Evolutionary conservation across 192 early-diverging fungal genomes (phyloP).

Genomic region (Rhizoclosmatium sp.): DNA sequence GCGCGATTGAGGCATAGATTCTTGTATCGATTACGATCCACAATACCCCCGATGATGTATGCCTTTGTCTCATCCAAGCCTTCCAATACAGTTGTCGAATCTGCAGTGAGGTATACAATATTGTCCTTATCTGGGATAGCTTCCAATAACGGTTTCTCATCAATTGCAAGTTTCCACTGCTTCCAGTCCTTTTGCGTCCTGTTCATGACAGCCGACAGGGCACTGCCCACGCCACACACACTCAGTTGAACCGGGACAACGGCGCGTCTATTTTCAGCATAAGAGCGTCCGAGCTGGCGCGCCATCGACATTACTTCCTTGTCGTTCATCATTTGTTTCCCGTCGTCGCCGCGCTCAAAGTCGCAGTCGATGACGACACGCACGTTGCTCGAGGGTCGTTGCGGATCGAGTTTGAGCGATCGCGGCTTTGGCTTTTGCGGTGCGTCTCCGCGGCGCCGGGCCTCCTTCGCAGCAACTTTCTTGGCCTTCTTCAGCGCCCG

Average conservation of each 20-base stretch:
- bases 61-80: constrained; percentile 75
- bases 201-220: neutral
- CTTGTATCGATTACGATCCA: constrained; percentile 92
- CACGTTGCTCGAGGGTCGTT: constrained; percentile 44
- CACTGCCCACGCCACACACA: constrained; percentile 61
- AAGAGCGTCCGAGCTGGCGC: constrained; percentile 50
- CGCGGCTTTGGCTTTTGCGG: constrained; percentile 43
- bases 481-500: constrained; percentile 39
- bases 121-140: constrained; percentile 52
- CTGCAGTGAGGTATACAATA: constrained; percentile 90
- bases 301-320: constrained; percentile 7
- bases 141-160: neutral
- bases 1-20: constrained; percentile 84
- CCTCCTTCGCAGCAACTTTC: constrained; percentile 16
- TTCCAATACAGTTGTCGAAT: constrained; percentile 75
- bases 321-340: constrained; percentile 22
- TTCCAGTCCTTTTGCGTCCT: constrained; percentile 21
- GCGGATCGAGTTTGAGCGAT: constrained; percentile 27
- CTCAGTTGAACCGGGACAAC: constrained; percentile 60
- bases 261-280: constrained; percentile 42
- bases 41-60: constrained; percentile 94
- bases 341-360: constrained; percentile 82
- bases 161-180: constrained; percentile 61
- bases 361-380: constrained; percentile 78
- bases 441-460: constrained; percentile 20